phyloP scores from a whole-genome alignment of 1,284 basidiomycete species.

The Trametes polyzona region DNA sequence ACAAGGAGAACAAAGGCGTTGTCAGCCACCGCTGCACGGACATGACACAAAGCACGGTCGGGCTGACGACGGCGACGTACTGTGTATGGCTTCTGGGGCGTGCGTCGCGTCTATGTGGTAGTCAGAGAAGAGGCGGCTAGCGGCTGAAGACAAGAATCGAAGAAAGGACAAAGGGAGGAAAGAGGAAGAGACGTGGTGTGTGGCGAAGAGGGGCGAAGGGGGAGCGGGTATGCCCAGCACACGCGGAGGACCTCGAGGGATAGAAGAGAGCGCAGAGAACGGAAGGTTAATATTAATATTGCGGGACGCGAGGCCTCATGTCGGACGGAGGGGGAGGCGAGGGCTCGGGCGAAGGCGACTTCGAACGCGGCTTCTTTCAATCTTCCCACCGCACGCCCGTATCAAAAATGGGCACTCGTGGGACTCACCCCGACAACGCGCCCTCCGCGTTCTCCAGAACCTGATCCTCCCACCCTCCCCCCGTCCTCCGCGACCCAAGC shows the following conservation, averaged over 20 bases:
- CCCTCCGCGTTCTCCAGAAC: slow-evolving; percentile 26
- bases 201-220: slow-evolving; percentile 10
- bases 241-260: slow-evolving; percentile 28
- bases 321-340: slow-evolving; percentile 22
- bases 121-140: slow-evolving; percentile 1
- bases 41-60: slow-evolving; percentile 8
- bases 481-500: slow-evolving; percentile 13
- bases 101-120: slow-evolving; percentile 4
- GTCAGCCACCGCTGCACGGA: not conserved
- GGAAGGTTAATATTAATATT: slow-evolving; percentile 25
- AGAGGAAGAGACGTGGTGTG: slow-evolving; percentile 9
- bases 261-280: slow-evolving; percentile 23
- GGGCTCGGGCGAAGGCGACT: slow-evolving; percentile 12
- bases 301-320: slow-evolving; percentile 27
- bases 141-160: slow-evolving; percentile 1
- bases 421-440: slow-evolving; percentile 20
- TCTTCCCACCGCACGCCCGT: slow-evolving; percentile 11
- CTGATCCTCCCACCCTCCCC: slow-evolving; percentile 16
- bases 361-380: not conserved
- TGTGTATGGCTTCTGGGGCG: slow-evolving; percentile 6
- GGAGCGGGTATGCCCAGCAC: slow-evolving; percentile 31
- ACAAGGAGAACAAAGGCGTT: not conserved
- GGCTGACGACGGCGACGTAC: slow-evolving; percentile 8
- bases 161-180: slow-evolving; percentile 7
- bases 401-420: slow-evolving; percentile 16